Conservation (phyloP, 1,284 basidiomycete genomes). For the Leccinum pachyderme region DNA sequence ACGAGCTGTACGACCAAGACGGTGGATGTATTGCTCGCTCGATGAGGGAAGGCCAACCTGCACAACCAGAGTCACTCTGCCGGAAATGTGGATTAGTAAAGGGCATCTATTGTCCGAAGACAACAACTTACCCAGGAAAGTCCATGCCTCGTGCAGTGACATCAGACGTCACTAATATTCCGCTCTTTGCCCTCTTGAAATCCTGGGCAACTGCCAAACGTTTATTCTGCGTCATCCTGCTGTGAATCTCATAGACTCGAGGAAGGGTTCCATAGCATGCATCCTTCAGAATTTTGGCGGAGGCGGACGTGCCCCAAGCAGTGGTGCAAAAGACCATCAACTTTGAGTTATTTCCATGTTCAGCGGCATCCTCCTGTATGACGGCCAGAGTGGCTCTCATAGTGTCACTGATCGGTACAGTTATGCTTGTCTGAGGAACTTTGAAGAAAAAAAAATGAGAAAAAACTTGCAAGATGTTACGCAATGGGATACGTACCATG, state of each 20-base stretch:
- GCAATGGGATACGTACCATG: slow-evolving; percentile 41
- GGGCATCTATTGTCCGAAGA: slow-evolving; percentile 47
- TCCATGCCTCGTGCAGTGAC: slow-evolving; percentile 91
- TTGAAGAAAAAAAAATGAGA: not conserved
- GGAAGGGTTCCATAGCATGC: slow-evolving; percentile 36
- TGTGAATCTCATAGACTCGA: slow-evolving; percentile 47
- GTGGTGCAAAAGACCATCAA: slow-evolving; percentile 69
- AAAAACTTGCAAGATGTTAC: not conserved
- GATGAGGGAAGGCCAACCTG: slow-evolving; percentile 79
- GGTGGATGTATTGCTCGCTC: slow-evolving; percentile 84
- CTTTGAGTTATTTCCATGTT: slow-evolving; percentile 35
- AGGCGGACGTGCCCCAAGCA: slow-evolving; percentile 58
- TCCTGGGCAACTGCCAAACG: slow-evolving; percentile 48
- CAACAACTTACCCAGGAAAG: slow-evolving; percentile 67
- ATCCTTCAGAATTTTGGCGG: slow-evolving; percentile 44
- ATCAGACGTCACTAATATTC: slow-evolving; percentile 80
- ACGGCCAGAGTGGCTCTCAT: slow-evolving; percentile 42
- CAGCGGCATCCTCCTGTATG: slow-evolving; percentile 34
- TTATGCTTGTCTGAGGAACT: slow-evolving; percentile 54
- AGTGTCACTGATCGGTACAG: slow-evolving; percentile 43
- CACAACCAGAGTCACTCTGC: slow-evolving; percentile 56
- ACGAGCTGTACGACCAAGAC: slow-evolving; percentile 88
- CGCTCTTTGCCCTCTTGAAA: slow-evolving; percentile 49
- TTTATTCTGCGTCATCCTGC: slow-evolving; percentile 42
- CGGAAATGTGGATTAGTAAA: slow-evolving; percentile 8